These are phyloP conservation scores for Phoma sp. DNA, from an alignment of 2,329 filamentous ascomycete genomes.

Conservation along the genomic window DNA sequence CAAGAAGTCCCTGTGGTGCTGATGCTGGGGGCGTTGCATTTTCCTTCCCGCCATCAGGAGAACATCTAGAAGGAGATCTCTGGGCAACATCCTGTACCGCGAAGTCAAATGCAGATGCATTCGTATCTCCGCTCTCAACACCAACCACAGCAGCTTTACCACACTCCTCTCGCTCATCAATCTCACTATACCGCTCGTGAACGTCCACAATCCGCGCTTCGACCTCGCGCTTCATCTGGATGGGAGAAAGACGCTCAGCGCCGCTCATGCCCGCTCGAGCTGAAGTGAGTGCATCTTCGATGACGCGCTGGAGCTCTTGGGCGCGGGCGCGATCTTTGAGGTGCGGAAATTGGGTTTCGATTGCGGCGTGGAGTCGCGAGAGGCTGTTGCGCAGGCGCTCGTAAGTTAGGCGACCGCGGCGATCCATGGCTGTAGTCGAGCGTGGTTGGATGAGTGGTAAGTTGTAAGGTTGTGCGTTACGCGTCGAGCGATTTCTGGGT, in stretches of 20 bases:
- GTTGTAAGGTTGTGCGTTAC: neutral
- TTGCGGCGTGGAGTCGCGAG: neutral
- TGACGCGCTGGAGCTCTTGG: neutral
- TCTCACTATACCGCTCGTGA: neutral
- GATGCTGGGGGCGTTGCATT: neutral
- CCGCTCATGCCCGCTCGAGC: neutral
- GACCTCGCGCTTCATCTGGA: neutral
- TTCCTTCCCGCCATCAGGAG: neutral
- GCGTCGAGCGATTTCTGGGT: neutral
- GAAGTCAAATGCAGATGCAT: neutral
- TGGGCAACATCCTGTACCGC: no score
- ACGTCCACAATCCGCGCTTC: neutral
- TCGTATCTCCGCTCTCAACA: neutral
- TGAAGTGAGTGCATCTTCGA: neutral
- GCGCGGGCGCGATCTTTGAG: neutral
- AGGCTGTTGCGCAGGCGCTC: conserved; percentile 2
- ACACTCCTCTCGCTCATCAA: neutral
- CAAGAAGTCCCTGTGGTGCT: neutral
- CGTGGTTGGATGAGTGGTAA: neutral
- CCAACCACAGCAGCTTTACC: neutral
- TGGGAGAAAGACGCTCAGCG: neutral
- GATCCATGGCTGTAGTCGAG: neutral
- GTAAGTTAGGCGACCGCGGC: neutral
- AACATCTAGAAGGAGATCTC: no score
- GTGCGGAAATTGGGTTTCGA: neutral